Percentiles rank a stretch among this genome's conserved stretches.
These are phyloP conservation scores for Cladosporium sp. DNA, from an alignment of 2,329 filamentous ascomycete genomes.

Conservation along the genomic window DNA sequence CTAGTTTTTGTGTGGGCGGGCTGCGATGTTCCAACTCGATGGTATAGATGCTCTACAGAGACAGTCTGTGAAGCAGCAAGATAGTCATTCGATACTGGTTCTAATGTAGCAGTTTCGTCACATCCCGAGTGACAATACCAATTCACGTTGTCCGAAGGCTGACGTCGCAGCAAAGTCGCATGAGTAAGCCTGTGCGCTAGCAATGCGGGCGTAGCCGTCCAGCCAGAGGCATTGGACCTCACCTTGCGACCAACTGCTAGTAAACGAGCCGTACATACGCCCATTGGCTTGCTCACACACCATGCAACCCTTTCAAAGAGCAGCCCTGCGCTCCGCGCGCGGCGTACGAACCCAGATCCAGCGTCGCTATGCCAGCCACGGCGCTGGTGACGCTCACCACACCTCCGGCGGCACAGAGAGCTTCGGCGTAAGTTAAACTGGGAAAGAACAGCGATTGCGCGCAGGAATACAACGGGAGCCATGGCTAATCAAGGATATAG, in stretches of 20 bases:
- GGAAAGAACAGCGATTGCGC: slow-evolving; percentile 13
- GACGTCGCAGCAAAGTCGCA: background rate
- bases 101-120: too few relatives aligned
- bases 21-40: too few relatives aligned
- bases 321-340: slow-evolving; percentile 39
- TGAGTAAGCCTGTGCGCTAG: slow-evolving; percentile 3
- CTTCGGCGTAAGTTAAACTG: slow-evolving; percentile 45
- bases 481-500: slow-evolving; percentile 26
- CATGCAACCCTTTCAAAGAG: slow-evolving; percentile 45
- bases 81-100: too few relatives aligned
- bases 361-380: slow-evolving; percentile 40
- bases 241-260: background rate
- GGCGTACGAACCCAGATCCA: slow-evolving; percentile 30
- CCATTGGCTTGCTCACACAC: slow-evolving; percentile 23
- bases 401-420: slow-evolving; percentile 37
- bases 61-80: too few relatives aligned
- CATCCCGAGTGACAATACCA: too few relatives aligned
- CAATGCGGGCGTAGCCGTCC: background rate
- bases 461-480: background rate
- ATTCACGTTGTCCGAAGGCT: too few relatives aligned
- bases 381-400: slow-evolving; percentile 30
- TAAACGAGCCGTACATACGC: background rate
- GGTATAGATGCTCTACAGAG: too few relatives aligned
- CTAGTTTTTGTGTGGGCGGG: too few relatives aligned
- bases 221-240: slow-evolving; percentile 8